Evolutionary conservation across 352 stramenopile species (phyloP), one percentile per base, ranked within the genome.

Genomic region (Pilasporangium apinafurcum): DNA sequence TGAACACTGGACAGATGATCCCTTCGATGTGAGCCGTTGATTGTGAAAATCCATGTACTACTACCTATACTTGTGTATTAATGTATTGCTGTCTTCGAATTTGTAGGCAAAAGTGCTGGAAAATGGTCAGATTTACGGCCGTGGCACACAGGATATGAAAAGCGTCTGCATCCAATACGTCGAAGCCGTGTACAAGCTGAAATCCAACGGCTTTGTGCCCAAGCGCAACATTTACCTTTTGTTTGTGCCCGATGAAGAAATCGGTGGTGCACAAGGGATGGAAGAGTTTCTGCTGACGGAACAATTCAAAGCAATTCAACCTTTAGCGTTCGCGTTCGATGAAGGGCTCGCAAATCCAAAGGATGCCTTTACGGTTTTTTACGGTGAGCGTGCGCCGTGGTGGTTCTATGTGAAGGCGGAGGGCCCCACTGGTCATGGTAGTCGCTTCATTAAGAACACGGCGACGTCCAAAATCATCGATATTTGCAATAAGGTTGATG

Each of bases 141-240:
- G 86, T 25, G 91, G 87, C 14, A 52, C 87, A 14, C 92, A 97
- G 58, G 92, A 98, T 57, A 98, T 98, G 92, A 98, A 98, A 59
- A 95, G 88, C 61, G 93, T 98, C 6, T 96, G 84, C 51, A 83
- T 97, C 35, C 95, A 98, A 62, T 98, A 98, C 59, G 74, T 96
- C 6, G 84, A 97, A 45, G 90, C 92, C 0, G 65, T 98, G 10
- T 54, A 75, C 8, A 53, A 68, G 1, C 59, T 98, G 14, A 83
- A 77, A 13, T 21, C 68, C 2, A 43, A 63, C 3, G 69, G 67
- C 1, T 96, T 93, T 51, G 59, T 58, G 25, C 92, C 93, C 9
- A 75, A 83, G 44, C 83, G 95, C 31, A 91, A 83, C 20, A 76
- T 98, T 28, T 79, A 97, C 62, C 62, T 98, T 37, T 89, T 91